These are phyloP conservation scores for Aspergillus novoparasiticus DNA, from an alignment of 2,329 filamentous ascomycete species.

Conservation along the genomic window DNA sequence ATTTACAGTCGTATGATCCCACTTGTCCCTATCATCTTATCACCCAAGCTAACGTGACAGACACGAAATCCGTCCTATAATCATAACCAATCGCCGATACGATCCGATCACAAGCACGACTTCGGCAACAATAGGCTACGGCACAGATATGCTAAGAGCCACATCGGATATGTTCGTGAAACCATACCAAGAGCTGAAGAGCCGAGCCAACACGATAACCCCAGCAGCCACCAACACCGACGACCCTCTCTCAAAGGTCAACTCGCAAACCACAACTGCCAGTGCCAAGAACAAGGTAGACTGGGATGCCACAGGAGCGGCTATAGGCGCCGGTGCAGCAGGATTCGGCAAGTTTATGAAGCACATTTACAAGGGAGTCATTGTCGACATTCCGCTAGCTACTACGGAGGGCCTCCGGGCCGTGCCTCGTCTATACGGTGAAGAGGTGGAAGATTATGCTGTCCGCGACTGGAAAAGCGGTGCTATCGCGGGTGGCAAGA, in stretches of 20 bases:
- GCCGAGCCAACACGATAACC: background rate
- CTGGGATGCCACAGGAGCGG: background rate
- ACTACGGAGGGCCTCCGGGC: constrained; percentile 39
- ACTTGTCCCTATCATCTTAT: background rate
- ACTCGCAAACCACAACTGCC: background rate
- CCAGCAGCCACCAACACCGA: background rate
- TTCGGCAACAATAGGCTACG: constrained; percentile 29
- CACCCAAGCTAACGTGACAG: constrained; percentile 12
- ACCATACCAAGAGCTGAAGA: constrained; percentile 31
- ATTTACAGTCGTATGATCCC: constrained; percentile 25
- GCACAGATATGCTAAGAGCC: constrained; percentile 28
- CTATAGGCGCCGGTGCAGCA: constrained; percentile 21
- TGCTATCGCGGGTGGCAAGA: constrained; percentile 33
- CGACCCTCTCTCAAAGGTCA: background rate
- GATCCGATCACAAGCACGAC: constrained; percentile 34
- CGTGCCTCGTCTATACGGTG: constrained; percentile 41
- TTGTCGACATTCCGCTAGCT: constrained; percentile 42
- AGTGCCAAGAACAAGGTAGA: background rate
- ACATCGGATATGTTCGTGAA: constrained; percentile 31
- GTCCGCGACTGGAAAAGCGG: constrained; percentile 40
- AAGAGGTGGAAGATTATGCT: constrained; percentile 34
- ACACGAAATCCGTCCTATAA: constrained; percentile 31
- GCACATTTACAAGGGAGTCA: constrained; percentile 33
- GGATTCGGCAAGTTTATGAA: constrained; percentile 29
- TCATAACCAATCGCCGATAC: constrained; percentile 38